phyloP scores from a whole-genome alignment of 129 eudicot species.

The carrot (Daucus carota) region DNA sequence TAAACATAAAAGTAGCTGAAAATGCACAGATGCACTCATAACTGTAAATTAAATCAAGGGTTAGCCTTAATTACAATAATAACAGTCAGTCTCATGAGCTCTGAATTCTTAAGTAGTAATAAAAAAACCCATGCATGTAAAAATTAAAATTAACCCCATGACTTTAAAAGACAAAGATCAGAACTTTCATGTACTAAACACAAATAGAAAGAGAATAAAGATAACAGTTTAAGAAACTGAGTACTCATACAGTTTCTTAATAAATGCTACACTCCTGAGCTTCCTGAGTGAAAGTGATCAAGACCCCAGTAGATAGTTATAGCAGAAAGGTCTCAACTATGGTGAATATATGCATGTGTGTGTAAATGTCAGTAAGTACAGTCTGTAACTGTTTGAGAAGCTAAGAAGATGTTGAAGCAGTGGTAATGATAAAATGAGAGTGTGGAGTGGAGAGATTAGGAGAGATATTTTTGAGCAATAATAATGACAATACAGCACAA shows the following conservation, averaged over 20 bases:
- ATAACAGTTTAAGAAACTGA: background rate
- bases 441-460: background rate
- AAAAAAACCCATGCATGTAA: background rate
- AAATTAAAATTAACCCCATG: background rate
- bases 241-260: background rate
- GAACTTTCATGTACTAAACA: background rate
- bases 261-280: background rate
- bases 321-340: background rate
- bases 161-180: background rate
- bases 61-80: background rate
- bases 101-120: background rate
- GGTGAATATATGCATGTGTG: background rate
- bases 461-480: background rate
- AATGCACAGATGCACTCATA: slow-evolving; percentile 1
- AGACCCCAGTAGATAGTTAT: background rate
- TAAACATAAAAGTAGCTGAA: no score
- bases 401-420: background rate
- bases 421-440: background rate
- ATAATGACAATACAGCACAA: background rate
- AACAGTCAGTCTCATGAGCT: background rate
- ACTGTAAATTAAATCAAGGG: background rate
- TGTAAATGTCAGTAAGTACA: background rate
- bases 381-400: background rate
- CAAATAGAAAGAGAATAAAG: background rate
- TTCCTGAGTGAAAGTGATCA: background rate